Base-by-base conservation (phyloP, 768 basidiomycete genomes). In the Glaciozyma antarctica region DNA sequence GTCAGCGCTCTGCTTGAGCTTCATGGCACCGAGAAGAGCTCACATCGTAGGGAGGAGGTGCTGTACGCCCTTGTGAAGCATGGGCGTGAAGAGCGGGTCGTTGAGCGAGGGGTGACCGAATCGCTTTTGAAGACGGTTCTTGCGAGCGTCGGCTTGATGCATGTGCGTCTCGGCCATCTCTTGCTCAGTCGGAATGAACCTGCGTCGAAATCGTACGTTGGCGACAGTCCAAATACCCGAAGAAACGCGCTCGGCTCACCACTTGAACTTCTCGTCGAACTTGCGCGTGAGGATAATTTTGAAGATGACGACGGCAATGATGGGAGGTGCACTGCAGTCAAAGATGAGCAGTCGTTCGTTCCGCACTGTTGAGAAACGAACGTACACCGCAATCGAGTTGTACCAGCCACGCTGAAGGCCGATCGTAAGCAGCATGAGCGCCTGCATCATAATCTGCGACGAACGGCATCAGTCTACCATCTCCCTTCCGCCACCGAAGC, bases 31-130 rank as follows among this genome's bases (percentile, higher is more conserved):
- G n/a, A 24, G 45, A 38, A 49, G 58, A 16, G 38, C 67, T 16
- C 24, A 65, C 64, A 70, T 67, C 24, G 65, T 70, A 28, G 69
- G 65, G 3, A 78, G 68, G 8, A 68, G 60, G 61, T 79, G 77
- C 63, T 78, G 77, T 6, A 68, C 67, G 64, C 76, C 75, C 69
- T 79, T 78, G 60, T 79, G 78, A 68, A 79, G 77, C 67, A 78
- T 72, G 1, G 70, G 70, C 19, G 71, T 73, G 65, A 66, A 74
- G 13, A 72, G 68, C 38, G 65, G 66, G 52, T 71, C 77, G 70
- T 91, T 84, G 55, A 99, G 80, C 21, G 92, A 88, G 1, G 95
- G 93, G 75, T 99, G 95, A 1, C 93, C 88, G 78, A 98, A 99
- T 34, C 94, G 86, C 75, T 86, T 90, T 78, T 86, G 86, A 38